A percentile compares a stretch with the other conserved stretches of the same genome.
These are phyloP conservation scores for Pleomassaria siparia DNA, from an alignment of 2,329 filamentous ascomycete genomes.

Conservation along the genomic window DNA sequence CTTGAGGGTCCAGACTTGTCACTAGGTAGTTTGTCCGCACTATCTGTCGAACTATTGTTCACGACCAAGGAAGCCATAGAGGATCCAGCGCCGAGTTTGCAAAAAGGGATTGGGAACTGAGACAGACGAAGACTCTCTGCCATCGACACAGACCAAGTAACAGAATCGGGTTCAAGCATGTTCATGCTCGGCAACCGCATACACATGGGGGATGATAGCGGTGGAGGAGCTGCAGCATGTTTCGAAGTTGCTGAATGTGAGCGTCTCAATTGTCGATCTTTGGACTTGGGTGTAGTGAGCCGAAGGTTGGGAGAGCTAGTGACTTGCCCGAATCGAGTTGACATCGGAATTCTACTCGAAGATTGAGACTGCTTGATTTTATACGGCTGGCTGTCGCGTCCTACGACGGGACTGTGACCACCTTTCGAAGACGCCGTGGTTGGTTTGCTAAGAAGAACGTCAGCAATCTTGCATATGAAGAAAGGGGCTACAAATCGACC, in stretches of 20 bases:
- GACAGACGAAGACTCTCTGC: constrained; percentile 34
- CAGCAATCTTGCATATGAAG: constrained; percentile 6
- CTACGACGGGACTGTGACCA: constrained; percentile 10
- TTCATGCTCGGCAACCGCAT: constrained; percentile 33
- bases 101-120: constrained; percentile 24
- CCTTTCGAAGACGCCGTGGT: constrained; percentile 24
- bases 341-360: constrained; percentile 13
- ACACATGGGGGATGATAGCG: constrained; percentile 25
- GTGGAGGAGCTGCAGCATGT: constrained; percentile 21
- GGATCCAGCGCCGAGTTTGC: constrained; percentile 12
- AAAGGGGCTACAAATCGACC: constrained; percentile 10
- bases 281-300: constrained; percentile 12
- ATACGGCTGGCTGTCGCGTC: constrained; percentile 22
- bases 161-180: constrained; percentile 20
- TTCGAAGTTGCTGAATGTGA: constrained; percentile 37
- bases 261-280: constrained; percentile 24
- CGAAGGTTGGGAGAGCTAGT: constrained; percentile 36
- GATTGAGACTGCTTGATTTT: constrained; percentile 19
- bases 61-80: constrained; percentile 4
- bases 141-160: constrained; percentile 32
- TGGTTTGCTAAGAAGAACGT: constrained; percentile 22
- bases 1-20: not conserved
- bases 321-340: constrained; percentile 23
- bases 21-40: not conserved
- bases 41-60: not conserved